Base-by-base conservation (phyloP, 257 asterid species). In the Primulina huaijiensis region DNA sequence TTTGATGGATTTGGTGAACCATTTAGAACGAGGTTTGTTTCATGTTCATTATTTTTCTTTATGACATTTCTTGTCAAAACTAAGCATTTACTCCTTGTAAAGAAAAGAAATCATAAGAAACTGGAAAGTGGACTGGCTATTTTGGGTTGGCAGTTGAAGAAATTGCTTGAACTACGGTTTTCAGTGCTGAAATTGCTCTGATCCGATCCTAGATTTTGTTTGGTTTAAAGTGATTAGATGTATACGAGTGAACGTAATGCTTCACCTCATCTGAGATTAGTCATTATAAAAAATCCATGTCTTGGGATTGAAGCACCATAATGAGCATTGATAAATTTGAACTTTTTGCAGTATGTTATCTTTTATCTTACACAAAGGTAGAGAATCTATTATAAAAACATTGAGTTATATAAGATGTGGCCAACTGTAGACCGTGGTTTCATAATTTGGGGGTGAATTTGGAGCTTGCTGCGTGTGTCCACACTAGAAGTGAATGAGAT, bases 11-110 rank as follows among this genome's bases (percentile, higher is more conserved):
- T 78, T 53, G 78, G 76, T 69, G 83, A 81, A 58, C 31, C 70
- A 27, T 70, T 84, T 37, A 69, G 82, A 67, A 50, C 52, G 81
- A 86, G 90, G 95, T 65, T 16, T 43, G 46, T 27, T 53, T 64
- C 43, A 34, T 60, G 2, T 50, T 30, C 62, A 3, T 63, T 57
- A 8, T 59, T 53, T 67, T 31, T 40, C 37, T 64, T 20, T 23
- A 30, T 16, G 23, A 37, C 21, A 20, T 35, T 20, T 43, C 14
- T 59, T 52, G 17, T 66, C 14, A 43, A 67, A 63, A 29, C 74
- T 70, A n/a, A 21, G 63, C 60, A 65, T 43, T 8, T 53, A 23
- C 20, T 57, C 46, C 72, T 57, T 25, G 3, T 21, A 34, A 20
- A 43, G 6, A 43, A 62, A 53, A 30, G 33, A 77, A 65, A 14